A percentile compares a stretch with the other conserved stretches of the same genome.
phyloP scores from a whole-genome alignment of 2,329 filamentous ascomycete species.

The Lasiodiplodia citricola region DNA sequence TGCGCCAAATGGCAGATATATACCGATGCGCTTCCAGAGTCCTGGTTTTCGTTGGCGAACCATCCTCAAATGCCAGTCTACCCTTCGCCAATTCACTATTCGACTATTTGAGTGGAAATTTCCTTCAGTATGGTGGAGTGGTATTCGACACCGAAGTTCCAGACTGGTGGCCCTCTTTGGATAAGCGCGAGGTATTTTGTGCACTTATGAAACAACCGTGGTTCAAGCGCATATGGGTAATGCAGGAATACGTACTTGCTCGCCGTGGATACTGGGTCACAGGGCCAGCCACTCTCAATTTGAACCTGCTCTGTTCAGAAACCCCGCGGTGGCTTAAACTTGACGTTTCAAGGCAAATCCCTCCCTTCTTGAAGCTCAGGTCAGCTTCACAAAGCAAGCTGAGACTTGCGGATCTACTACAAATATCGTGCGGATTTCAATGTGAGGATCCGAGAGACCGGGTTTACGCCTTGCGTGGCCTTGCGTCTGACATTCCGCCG shows the following conservation, averaged over 20 bases:
- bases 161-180: too few species aligned
- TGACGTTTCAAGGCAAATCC: background rate
- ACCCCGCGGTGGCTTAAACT: background rate
- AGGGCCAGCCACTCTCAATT: background rate
- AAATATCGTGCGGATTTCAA: background rate
- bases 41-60: background rate
- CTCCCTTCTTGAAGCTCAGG: too few species aligned
- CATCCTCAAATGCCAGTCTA: too few species aligned
- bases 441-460: background rate
- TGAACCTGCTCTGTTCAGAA: background rate
- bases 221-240: background rate
- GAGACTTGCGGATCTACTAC: background rate
- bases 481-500: background rate
- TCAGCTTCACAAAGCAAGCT: too few species aligned
- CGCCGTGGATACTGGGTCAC: background rate
- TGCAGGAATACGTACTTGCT: background rate
- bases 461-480: background rate
- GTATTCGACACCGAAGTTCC: too few species aligned
- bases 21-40: background rate
- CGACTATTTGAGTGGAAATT: background rate
- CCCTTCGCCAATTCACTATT: background rate
- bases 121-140: background rate
- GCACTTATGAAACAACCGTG: background rate
- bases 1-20: background rate
- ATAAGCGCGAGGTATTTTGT: background rate